phyloP scores from a whole-genome alignment of 148 eudicot genomes.

The Talinum fruticosum region DNA sequence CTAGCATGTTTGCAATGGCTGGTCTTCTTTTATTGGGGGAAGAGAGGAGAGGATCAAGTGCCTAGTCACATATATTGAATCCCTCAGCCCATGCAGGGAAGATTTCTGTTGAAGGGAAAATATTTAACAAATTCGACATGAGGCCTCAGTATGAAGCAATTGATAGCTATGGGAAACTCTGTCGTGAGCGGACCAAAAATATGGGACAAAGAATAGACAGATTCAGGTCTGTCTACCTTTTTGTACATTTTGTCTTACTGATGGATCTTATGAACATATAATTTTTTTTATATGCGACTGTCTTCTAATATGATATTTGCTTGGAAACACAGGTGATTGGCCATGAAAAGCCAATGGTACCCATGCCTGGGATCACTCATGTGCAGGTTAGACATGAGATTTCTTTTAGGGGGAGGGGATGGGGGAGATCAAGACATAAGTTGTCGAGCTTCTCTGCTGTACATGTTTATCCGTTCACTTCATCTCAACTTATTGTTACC shows the following conservation, averaged over 20 bases:
- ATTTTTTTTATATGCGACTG: background rate
- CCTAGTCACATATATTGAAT: conserved; percentile 3
- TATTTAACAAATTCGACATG: conserved; percentile 78
- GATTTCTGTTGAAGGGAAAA: conserved; percentile 73
- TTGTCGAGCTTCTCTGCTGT: background rate
- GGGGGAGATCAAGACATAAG: no score
- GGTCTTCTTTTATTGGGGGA: no score
- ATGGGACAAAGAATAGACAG: conserved; percentile 64
- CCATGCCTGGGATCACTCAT: conserved; percentile 64
- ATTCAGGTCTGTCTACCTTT: conserved; percentile 50
- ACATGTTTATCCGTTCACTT: background rate
- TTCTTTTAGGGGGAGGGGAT: no score
- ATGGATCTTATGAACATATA: background rate
- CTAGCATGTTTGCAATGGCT: no score
- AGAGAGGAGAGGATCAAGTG: no score
- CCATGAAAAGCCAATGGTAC: conserved; percentile 65
- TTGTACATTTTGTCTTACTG: background rate
- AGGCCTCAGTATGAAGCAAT: conserved; percentile 72
- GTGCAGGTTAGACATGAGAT: conserved; percentile 29
- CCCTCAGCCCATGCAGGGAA: conserved; percentile 41
- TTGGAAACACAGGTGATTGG: conserved; percentile 52
- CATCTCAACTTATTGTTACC: conserved; percentile 8
- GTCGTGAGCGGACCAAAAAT: conserved; percentile 77
- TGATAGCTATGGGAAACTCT: conserved; percentile 75
- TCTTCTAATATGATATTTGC: conserved; percentile 14